Base-by-base conservation (phyloP, 768 basidiomycete species). In the Cystobasidiopsis lactophilus region DNA sequence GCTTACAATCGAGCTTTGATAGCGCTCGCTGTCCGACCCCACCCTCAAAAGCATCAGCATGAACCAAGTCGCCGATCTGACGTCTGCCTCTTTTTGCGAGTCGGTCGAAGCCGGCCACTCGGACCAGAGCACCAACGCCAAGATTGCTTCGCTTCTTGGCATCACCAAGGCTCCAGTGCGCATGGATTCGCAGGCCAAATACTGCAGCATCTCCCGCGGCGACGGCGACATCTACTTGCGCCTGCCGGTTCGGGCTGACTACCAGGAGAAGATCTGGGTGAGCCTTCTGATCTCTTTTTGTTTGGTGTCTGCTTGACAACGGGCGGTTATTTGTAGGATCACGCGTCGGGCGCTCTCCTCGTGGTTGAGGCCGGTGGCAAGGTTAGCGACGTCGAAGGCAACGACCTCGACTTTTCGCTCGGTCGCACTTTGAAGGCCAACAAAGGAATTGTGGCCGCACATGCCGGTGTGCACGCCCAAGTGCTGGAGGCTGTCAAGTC, bases 151-250 rank as follows among this genome's bases (percentile, higher is more conserved):
- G 30, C 59, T 78, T 3, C 70, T 95, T 24, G 73, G 73, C 1
- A 73, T 93, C 51, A 76, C 77, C 18, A 69, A 74, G 1, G 64
- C 73, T 0, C 78, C 82, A 9, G 71, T 77, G 16, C 73, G 85
- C 19, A 93, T 96, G 88, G 91, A 96, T 65, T 84, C 81, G 64
- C 89, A 95, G 66, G 86, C 88, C 1, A 98, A 96, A 68, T 96
- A 96, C 59, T 77, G 80, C 29, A 78, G 79, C 62, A 74, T 96
- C 14, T 77, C 78, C 3, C 70, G 89, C 39, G 86, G 89, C 0
- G 82, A 91, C 52, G 88, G 86, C 0, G 79, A 77, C 1, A 75
- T 76, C 33, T 91, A 86, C 64, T 68, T 85, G 40, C 72, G 83
- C 7, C 78, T 85, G 73, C 84, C 84, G 0, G 77, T 77, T 2